These are phyloP conservation scores for Lactarius sanguifluus DNA, from an alignment of 768 basidiomycete genomes.

Conservation along the genomic window DNA sequence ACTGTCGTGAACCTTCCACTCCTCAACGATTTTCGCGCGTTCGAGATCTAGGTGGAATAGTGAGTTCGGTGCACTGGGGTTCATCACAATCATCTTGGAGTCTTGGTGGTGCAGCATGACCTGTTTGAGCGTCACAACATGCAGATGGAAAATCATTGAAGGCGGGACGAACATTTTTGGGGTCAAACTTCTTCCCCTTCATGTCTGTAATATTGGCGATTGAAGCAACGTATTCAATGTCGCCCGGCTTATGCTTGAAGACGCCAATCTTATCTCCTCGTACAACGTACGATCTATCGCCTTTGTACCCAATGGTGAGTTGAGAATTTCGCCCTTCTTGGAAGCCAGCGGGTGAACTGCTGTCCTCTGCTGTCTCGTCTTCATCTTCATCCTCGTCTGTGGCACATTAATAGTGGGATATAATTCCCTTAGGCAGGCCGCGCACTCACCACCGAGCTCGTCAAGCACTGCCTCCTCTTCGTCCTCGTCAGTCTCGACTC, in stretches of 20 bases:
- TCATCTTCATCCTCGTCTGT: conserved; percentile 26
- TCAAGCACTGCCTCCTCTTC: conserved; percentile 72
- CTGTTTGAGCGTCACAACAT: conserved; percentile 40
- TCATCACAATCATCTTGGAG: conserved; percentile 90
- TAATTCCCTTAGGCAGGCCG: conserved; percentile 20
- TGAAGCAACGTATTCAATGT: conserved; percentile 82
- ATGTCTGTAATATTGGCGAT: conserved; percentile 80
- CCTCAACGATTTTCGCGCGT: conserved; percentile 94
- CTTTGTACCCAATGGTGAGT: conserved; percentile 92
- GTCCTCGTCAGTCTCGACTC: conserved; percentile 65
- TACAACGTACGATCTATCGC: conserved; percentile 91
- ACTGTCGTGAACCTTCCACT: conserved; percentile 96
- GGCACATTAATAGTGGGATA: neutral
- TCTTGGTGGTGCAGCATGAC: conserved; percentile 98
- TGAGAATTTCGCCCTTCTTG: conserved; percentile 80
- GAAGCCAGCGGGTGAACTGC: conserved; percentile 26
- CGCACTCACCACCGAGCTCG: conserved; percentile 60
- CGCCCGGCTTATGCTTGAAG: conserved; percentile 70
- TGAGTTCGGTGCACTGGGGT: conserved; percentile 75
- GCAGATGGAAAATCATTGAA: conserved; percentile 17
- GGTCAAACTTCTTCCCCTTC: conserved; percentile 82
- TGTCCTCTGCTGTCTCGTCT: conserved; percentile 33
- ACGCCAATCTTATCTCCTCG: conserved; percentile 91
- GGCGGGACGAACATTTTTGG: conserved; percentile 63
- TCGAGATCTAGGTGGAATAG: conserved; percentile 92